Evolutionary conservation across 768 basidiomycete genomes (phyloP).

Genomic region (Boletus subparvulus): DNA sequence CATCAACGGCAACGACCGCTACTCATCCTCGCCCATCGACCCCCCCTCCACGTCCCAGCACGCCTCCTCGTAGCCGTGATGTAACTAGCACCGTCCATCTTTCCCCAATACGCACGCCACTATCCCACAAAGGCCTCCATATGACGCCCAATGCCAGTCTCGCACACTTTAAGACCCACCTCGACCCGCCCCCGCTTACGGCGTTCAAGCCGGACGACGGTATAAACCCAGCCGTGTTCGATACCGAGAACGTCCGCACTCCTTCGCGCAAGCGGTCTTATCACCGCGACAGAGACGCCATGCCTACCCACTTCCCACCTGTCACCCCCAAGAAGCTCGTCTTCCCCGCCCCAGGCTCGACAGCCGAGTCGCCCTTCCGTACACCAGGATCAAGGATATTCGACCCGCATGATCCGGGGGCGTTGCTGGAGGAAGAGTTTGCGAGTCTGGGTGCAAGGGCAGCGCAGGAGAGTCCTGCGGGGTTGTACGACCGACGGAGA

Average conservation of each 20-base stretch:
- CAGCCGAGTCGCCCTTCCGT: conserved; percentile 45
- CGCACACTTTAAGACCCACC: conserved; percentile 64
- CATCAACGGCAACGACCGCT: conserved; percentile 10
- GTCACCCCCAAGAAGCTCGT: conserved; percentile 46
- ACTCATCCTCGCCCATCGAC: conserved; percentile 25
- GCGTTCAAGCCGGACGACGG: conserved; percentile 27
- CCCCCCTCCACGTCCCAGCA: conserved; percentile 41
- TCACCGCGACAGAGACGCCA: conserved; percentile 26
- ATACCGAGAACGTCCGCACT: conserved; percentile 42
- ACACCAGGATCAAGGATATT: conserved; percentile 52
- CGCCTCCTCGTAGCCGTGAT: conserved; percentile 35
- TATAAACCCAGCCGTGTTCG: conserved; percentile 38
- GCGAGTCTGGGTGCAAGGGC: conserved; percentile 46
- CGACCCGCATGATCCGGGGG: conserved; percentile 71
- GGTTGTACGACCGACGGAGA: conserved; percentile 60
- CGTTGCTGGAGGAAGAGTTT: conserved; percentile 72
- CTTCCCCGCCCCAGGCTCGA: conserved; percentile 30
- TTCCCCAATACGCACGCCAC: conserved; percentile 62
- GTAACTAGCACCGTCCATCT: conserved; percentile 38
- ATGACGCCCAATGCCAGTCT: conserved; percentile 69
- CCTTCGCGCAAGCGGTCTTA: conserved; percentile 44
- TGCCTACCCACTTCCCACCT: conserved; percentile 31
- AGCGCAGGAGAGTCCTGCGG: conserved; percentile 60
- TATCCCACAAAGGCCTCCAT: conserved; percentile 66
- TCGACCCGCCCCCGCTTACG: conserved; percentile 58